Conservation (phyloP, 306 rosid genomes). For the Casuarina cunninghamiana region DNA sequence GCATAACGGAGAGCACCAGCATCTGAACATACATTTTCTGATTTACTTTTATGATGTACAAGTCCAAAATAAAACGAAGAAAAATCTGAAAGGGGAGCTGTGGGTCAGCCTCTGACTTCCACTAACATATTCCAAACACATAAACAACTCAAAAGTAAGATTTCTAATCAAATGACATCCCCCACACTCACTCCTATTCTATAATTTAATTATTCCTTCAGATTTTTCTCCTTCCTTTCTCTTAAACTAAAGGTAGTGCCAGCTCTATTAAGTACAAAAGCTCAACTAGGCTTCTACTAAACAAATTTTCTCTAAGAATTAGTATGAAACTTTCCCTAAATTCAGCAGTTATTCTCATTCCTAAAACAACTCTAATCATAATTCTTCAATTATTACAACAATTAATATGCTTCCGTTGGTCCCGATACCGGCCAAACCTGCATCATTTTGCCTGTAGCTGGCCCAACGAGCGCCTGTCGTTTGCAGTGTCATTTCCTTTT, state of each 20-base stretch:
- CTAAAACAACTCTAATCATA: slow-evolving; percentile 53
- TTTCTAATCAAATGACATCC: slow-evolving; percentile 80
- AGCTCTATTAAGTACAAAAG: slow-evolving; percentile 62
- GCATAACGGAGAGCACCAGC: slow-evolving; percentile 45
- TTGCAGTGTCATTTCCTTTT: slow-evolving; percentile 58
- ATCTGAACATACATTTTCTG: slow-evolving; percentile 39
- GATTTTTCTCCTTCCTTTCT: slow-evolving; percentile 24
- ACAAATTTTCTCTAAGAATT: slow-evolving; percentile 30
- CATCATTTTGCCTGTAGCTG: slow-evolving; percentile 61
- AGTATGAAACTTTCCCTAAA: slow-evolving; percentile 36
- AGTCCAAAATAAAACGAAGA: not conserved
- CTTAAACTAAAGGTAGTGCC: slow-evolving; percentile 66
- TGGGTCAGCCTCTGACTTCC: slow-evolving; percentile 94
- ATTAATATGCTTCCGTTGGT: slow-evolving; percentile 49
- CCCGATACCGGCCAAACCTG: slow-evolving; percentile 43
- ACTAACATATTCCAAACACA: slow-evolving; percentile 86
- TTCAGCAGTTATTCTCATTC: slow-evolving; percentile 55
- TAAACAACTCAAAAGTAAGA: slow-evolving; percentile 74
- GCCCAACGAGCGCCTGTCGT: slow-evolving; percentile 49
- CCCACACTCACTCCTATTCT: slow-evolving; percentile 56
- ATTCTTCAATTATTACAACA: slow-evolving; percentile 66
- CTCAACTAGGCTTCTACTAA: slow-evolving; percentile 40
- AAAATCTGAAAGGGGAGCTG: slow-evolving; percentile 38
- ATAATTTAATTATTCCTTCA: slow-evolving; percentile 61
- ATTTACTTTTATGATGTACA: slow-evolving; percentile 6